phyloP scores from a whole-genome alignment of 495 filamentous ascomycete genomes.

The Xylaria acuta region DNA sequence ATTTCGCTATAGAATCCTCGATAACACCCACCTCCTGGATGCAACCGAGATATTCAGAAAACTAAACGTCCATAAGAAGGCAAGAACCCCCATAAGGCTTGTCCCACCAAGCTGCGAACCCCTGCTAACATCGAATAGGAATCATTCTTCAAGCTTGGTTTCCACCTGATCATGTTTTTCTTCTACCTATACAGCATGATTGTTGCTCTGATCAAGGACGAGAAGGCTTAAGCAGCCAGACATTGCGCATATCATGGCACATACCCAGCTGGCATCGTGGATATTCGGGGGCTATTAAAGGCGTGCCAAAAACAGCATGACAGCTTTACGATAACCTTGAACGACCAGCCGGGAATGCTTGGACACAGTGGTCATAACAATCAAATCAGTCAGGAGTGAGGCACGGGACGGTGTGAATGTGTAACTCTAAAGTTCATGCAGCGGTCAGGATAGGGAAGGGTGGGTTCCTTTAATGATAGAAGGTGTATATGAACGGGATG shows the following conservation, averaged over 20 bases:
- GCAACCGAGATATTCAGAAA: slow-evolving; percentile 99
- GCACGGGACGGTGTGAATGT: slow-evolving; percentile 12
- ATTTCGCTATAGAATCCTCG: slow-evolving; percentile 73
- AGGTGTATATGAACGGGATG: slow-evolving; percentile 24
- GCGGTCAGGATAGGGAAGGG: background rate
- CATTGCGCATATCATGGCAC: background rate
- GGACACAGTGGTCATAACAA: slow-evolving; percentile 14
- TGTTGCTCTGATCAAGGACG: slow-evolving; percentile 94
- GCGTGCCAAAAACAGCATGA: background rate
- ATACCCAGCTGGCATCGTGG: background rate
- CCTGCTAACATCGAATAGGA: slow-evolving; percentile 62
- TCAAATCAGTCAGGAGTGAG: background rate
- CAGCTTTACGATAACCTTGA: background rate
- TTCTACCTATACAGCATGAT: slow-evolving; percentile 99
- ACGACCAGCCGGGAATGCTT: background rate
- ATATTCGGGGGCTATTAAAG: background rate
- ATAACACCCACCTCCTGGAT: slow-evolving; percentile 95
- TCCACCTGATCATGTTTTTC: slow-evolving; percentile 99
- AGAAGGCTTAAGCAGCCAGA: slow-evolving; percentile 70
- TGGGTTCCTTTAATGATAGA: slow-evolving; percentile 18
- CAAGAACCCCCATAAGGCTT: slow-evolving; percentile 44
- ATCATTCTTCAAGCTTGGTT: slow-evolving; percentile 98
- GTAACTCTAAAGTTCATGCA: slow-evolving; percentile 21
- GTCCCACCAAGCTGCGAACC: background rate
- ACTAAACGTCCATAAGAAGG: slow-evolving; percentile 99